Base-by-base conservation (phyloP, 2,329 filamentous ascomycete species). In the Bimuria novae-zelandiae region DNA sequence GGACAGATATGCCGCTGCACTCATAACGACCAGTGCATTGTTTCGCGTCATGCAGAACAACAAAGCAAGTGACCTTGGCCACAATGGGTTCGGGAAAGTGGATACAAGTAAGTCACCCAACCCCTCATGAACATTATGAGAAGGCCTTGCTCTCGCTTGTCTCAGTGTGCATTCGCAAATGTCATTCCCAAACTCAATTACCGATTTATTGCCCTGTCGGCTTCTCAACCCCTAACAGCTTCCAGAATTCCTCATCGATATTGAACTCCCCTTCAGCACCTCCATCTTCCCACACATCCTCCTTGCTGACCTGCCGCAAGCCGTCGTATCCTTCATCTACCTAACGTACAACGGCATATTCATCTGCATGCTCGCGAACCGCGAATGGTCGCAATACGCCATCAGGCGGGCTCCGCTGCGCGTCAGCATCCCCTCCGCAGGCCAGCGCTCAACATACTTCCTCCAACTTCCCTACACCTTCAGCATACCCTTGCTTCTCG, bases 221-320 rank as follows among this genome's bases (percentile, higher is more conserved):
- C n/a, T n/a, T n/a, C n/a, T n/a, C n/a, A n/a, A n/a, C n/a, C n/a
- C n/a, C n/a, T n/a, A n/a, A n/a, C n/a, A n/a, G n/a, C n/a, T n/a
- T 23, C 7, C 21, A 54, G 46, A 50, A 4, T 53, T 47, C 29
- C 32, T 50, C 10, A 50, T 53, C n/a, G 49, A 51, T 23, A 23
- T 51, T 16, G 22, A 16, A n/a, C 19, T 53, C 1, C 35, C 44
- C 2, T 44, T 29, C 17, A 29, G 37, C 16, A 19, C 16, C 17
- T 48, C 48, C 17, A 48, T 52, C 30, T 43, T 61, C 8, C 43
- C 52, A 14, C 51, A 45, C 33, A 62, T 71, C 0, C 60, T 82
- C 7, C 25, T 80, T 0, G 76, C 76, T 37, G 82, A 83, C 59
- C 46, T 71, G 1, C 77, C 79, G 2, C 80, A 83, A 59, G 55